Evolutionary conservation across 306 rosid genomes (phyloP).

Genomic region (Morella rubra): DNA sequence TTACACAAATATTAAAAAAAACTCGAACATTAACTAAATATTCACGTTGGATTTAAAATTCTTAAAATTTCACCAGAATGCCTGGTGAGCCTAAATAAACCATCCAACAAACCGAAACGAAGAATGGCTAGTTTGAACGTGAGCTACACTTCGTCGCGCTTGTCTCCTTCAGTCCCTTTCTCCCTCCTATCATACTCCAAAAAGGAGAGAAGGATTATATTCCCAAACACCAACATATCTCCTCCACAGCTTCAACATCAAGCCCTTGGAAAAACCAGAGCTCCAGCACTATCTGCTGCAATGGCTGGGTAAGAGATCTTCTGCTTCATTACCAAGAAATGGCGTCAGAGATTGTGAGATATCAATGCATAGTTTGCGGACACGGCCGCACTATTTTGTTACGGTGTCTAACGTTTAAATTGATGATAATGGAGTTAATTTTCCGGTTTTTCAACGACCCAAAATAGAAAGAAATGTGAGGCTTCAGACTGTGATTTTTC

Average conservation of each 20-base stretch:
- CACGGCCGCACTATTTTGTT: neutral
- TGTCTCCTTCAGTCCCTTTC: constrained; percentile 5
- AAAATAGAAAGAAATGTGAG: no score
- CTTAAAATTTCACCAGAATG: no score
- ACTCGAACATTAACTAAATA: no score
- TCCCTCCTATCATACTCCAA: constrained; percentile 3
- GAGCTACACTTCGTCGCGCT: constrained; percentile 24
- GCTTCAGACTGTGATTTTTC: no score
- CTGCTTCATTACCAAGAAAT: constrained; percentile 6
- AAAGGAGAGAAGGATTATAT: constrained; percentile 3
- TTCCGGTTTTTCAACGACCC: neutral
- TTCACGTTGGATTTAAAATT: no score
- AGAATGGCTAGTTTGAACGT: constrained; percentile 24
- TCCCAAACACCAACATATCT: constrained; percentile 25
- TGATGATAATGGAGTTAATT: neutral
- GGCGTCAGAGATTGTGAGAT: neutral
- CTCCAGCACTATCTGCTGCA: constrained; percentile 22
- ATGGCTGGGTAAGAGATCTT: constrained; percentile 49
- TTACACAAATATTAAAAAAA: no score
- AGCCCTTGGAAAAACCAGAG: constrained; percentile 25
- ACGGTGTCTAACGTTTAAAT: neutral
- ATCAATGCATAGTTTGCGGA: no score
- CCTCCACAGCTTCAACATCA: constrained; percentile 33
- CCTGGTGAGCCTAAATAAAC: no score
- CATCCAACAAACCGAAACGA: neutral